Conservation (phyloP, 2,329 filamentous ascomycete genomes). For the Chrysoporthe austroafricana region DNA sequence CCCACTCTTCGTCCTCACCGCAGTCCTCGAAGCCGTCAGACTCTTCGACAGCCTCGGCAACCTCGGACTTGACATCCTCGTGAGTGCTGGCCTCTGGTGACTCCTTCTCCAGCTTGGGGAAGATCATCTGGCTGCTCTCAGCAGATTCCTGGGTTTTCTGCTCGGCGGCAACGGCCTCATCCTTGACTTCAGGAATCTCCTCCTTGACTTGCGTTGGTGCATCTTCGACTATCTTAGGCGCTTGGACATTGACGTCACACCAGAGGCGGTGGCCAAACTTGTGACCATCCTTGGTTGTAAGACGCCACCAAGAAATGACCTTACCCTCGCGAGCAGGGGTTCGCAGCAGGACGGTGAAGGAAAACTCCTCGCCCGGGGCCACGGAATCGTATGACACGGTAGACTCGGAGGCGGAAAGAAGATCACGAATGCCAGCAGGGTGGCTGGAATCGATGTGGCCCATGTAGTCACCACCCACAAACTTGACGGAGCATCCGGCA, state of each 20-base stretch:
- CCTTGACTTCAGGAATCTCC: conserved; percentile 25
- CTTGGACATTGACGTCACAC: conserved; percentile 82
- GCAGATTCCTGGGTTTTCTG: conserved; percentile 36
- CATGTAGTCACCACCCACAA: conserved; percentile 95
- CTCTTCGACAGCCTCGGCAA: conserved; percentile 53
- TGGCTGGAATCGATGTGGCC: conserved; percentile 82
- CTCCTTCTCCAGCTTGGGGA: conserved; percentile 95
- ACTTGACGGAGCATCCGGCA: conserved; percentile 85
- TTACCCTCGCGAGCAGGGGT: conserved; percentile 77
- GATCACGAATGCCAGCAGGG: conserved; percentile 76
- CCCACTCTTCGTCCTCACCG: conserved; percentile 61
- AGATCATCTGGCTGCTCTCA: conserved; percentile 79
- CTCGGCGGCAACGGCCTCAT: conserved; percentile 15
- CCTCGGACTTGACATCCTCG: conserved; percentile 56
- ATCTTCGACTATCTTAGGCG: conserved; percentile 39
- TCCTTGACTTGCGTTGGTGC: conserved; percentile 34
- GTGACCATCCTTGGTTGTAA: conserved; percentile 78
- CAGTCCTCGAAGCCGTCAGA: conserved; percentile 58
- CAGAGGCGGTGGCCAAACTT: conserved; percentile 93
- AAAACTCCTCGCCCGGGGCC: conserved; percentile 71
- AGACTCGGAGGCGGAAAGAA: conserved; percentile 80
- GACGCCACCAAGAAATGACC: conserved; percentile 93
- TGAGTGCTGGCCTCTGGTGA: conserved; percentile 83
- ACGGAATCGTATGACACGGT: conserved; percentile 73
- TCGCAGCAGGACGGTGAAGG: conserved; percentile 85